These are phyloP conservation scores for Euphrasia arctica DNA, from an alignment of 305 asterid species.

Conservation along the genomic window DNA sequence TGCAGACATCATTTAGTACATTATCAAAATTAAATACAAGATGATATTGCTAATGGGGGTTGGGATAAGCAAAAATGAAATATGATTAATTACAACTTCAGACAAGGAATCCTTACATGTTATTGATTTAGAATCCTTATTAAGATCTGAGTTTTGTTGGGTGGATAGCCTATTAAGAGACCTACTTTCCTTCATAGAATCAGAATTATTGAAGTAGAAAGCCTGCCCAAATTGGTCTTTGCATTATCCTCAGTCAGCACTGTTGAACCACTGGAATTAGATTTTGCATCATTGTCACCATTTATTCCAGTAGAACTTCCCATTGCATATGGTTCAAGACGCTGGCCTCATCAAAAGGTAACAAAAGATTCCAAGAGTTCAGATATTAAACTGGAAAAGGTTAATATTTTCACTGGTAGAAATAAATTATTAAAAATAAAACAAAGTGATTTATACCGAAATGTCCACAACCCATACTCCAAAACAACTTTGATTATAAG, in stretches of 20 bases:
- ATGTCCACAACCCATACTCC: slow-evolving; percentile 99
- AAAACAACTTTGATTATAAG: slow-evolving; percentile 97
- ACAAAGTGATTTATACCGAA: slow-evolving; percentile 48
- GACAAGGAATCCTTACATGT: slow-evolving; percentile 49
- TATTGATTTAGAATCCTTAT: slow-evolving; percentile 69
- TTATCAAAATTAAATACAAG: slow-evolving; percentile 10
- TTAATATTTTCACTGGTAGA: slow-evolving; percentile 20
- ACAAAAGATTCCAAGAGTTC: slow-evolving; percentile 29
- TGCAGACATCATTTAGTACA: slow-evolving; percentile 27
- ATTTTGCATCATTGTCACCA: slow-evolving; percentile 61
- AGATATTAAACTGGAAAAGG: slow-evolving; percentile 25
- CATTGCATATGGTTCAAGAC: slow-evolving; percentile 85
- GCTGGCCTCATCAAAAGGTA: slow-evolving; percentile 52
- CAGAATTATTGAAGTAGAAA: slow-evolving; percentile 75
- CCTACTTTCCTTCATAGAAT: slow-evolving; percentile 72
- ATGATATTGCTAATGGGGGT: not conserved
- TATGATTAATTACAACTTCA: slow-evolving; percentile 7
- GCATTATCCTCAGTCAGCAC: slow-evolving; percentile 53
- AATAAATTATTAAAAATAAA: slow-evolving; percentile 6
- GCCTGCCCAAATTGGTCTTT: slow-evolving; percentile 69
- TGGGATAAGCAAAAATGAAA: slow-evolving; percentile 7
- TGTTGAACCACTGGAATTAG: slow-evolving; percentile 63
- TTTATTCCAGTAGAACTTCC: slow-evolving; percentile 54
- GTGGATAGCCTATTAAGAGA: slow-evolving; percentile 64
- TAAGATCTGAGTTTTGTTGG: slow-evolving; percentile 69